These are phyloP conservation scores for Acaromyces ingoldii DNA, from an alignment of 1,284 basidiomycete species.

Conservation along the genomic window DNA sequence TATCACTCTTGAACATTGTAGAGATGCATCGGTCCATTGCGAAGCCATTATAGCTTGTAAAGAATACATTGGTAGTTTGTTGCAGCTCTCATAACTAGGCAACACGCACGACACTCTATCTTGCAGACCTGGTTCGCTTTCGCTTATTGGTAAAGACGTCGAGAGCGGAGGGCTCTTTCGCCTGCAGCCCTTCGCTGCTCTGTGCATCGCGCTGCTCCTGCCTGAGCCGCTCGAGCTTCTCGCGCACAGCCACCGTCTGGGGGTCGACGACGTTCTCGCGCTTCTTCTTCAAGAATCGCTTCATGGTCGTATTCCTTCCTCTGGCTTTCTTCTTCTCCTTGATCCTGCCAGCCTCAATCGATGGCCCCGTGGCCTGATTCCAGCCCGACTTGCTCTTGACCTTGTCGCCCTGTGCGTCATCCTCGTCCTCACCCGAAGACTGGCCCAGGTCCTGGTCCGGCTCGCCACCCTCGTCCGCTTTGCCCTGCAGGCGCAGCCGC, in stretches of 20 bases:
- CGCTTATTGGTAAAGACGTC: too few species aligned
- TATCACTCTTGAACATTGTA: too few species aligned
- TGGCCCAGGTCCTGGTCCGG: background rate
- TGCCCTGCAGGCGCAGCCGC: constrained; percentile 32
- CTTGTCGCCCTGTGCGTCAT: background rate
- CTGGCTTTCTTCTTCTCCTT: constrained; percentile 44
- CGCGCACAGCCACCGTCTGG: background rate
- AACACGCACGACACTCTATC: too few species aligned
- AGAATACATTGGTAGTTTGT: too few species aligned
- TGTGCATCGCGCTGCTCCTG: too few species aligned
- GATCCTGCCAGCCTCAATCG: constrained; percentile 15
- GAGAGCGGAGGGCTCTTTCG: too few species aligned
- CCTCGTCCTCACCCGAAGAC: constrained; percentile 2
- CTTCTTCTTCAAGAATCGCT: constrained; percentile 44
- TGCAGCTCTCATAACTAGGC: too few species aligned
- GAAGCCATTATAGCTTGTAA: too few species aligned
- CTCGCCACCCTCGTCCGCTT: constrained; percentile 13
- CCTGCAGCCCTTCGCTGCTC: too few species aligned
- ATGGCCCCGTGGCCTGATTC: constrained; percentile 4
- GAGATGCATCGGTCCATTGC: too few species aligned
- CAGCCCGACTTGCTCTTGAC: constrained; percentile 10
- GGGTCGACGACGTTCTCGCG: constrained; percentile 28
- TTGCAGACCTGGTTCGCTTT: too few species aligned
- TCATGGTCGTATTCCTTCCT: constrained; percentile 42
- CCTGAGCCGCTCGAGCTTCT: too few species aligned